Evolutionary conservation across 1,284 basidiomycete genomes (phyloP).

Genomic region (Leccinum glutinopallens): DNA sequence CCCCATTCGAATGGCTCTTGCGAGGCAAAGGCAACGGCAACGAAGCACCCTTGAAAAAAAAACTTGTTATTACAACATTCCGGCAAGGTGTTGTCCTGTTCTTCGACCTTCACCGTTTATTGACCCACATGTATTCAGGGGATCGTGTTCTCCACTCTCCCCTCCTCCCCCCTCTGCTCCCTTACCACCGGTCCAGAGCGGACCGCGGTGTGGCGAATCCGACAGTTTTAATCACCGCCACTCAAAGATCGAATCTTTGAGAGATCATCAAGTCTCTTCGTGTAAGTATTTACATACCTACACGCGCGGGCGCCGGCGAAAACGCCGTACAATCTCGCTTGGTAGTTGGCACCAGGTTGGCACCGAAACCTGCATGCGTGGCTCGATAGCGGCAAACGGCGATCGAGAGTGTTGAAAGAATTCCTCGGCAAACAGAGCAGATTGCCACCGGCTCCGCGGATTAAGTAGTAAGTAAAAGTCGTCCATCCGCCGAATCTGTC

Average conservation of each 20-base stretch:
- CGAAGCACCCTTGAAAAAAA: background rate
- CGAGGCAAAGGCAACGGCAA: background rate
- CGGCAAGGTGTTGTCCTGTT: background rate
- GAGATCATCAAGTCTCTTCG: background rate
- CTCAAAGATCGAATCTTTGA: conserved; percentile 1
- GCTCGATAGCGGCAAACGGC: background rate
- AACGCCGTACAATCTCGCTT: conserved; percentile 1
- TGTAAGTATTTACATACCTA: background rate
- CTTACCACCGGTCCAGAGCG: background rate
- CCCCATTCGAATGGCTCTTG: background rate
- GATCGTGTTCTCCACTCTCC: background rate
- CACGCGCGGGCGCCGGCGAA: background rate
- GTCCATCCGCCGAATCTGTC: background rate
- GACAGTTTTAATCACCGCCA: conserved; percentile 22
- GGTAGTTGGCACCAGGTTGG: conserved; percentile 1
- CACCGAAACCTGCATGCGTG: conserved; percentile 2
- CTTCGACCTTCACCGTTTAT: background rate
- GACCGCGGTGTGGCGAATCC: background rate
- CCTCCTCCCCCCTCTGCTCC: background rate
- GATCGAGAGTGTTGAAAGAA: conserved; percentile 8
- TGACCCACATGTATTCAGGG: background rate
- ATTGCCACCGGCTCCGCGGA: conserved; percentile 3
- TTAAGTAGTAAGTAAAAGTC: background rate
- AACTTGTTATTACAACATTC: background rate
- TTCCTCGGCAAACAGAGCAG: background rate